Base-by-base conservation (phyloP, 1,284 basidiomycete species). In the Sporisorium reilianum region DNA sequence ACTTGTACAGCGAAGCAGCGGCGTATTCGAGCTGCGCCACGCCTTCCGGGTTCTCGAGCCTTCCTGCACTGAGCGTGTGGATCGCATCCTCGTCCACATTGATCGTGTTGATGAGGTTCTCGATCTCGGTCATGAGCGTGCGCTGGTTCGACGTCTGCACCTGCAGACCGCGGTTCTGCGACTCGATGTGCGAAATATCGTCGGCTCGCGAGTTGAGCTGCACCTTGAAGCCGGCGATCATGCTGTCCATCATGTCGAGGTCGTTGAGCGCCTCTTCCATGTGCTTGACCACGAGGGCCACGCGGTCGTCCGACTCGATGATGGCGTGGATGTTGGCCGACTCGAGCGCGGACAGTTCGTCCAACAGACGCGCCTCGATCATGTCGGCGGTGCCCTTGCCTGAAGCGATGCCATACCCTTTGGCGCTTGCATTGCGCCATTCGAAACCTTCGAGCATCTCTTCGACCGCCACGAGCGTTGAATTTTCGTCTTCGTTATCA, bases 401-500 rank as follows among this genome's bases (percentile, higher is more conserved):
- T 2, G 58, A 50, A 4, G 49, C 45, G 11, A 64, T 28, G 5
- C 60, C 53, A 44, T 59, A 66, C 14, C 61, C 62, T 25, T 68
- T 51, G 0, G 68, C 57, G 7, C 62, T 59, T 14, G 56, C 66
- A 23, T 64, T 61, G 11, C 72, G 66, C 94, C 94, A 98, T 84
- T 99, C 96, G 82, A 97, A 96, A 0, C 95, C 95, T 81, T 99
- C 96, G 11, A 99, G 88, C 93, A 99, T 95, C 84, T 99, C 97
- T 84, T 99, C 97, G 4, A 99, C 82, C 8, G 82, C 79, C 1
- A 79, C 65, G 1, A 84, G 74, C 4, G 81, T 81, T 11, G 77
- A 56, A 22, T 84, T 78, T 10, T 84, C 80, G 34, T 82, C 80
- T 20, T 78, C 76, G 16, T 80, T 78, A 9, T 64, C 68, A 9